A percentile compares a stretch with the other conserved stretches of the same genome.
Evolutionary conservation across 2,329 filamentous ascomycete genomes (phyloP).

Genomic region (Paracorniculantispora psalliotae): DNA sequence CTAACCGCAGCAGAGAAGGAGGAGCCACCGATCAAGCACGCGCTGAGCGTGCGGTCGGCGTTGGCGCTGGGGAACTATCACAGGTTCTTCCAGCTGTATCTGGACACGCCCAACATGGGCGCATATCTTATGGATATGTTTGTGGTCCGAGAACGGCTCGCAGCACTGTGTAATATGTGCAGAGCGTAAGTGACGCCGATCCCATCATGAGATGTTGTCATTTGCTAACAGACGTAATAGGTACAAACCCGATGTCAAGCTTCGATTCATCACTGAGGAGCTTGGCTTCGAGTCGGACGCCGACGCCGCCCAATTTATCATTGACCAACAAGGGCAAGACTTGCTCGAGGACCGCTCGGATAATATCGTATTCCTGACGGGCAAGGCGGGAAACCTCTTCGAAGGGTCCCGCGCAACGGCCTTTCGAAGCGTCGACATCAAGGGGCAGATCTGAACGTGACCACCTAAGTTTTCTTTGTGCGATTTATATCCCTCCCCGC

Average conservation of each 20-base stretch:
- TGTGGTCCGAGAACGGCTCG: slow-evolving; percentile 85
- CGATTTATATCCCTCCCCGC: not conserved
- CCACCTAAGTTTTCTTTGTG: slow-evolving; percentile 1
- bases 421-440: slow-evolving; percentile 89
- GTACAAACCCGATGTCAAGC: slow-evolving; percentile 84
- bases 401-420: slow-evolving; percentile 68
- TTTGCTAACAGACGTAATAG: slow-evolving; percentile 43
- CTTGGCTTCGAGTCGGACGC: slow-evolving; percentile 91
- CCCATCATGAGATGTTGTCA: not conserved
- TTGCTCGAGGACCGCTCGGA: slow-evolving; percentile 74
- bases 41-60: slow-evolving; percentile 83
- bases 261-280: slow-evolving; percentile 92
- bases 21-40: slow-evolving; percentile 80
- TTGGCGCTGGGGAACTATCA: slow-evolving; percentile 94
- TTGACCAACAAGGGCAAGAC: slow-evolving; percentile 69
- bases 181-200: slow-evolving; percentile 66
- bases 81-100: slow-evolving; percentile 94
- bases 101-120: slow-evolving; percentile 93
- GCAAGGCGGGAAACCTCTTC: slow-evolving; percentile 68
- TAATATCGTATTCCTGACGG: slow-evolving; percentile 66
- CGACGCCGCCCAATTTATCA: slow-evolving; percentile 86
- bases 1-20: slow-evolving; percentile 96
- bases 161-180: slow-evolving; percentile 86
- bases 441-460: slow-evolving; percentile 76
- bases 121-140: slow-evolving; percentile 99